A percentile compares a stretch with the other conserved stretches of the same genome.
Conservation (phyloP, 148 eudicot genomes). For the Silene uniflora region DNA sequence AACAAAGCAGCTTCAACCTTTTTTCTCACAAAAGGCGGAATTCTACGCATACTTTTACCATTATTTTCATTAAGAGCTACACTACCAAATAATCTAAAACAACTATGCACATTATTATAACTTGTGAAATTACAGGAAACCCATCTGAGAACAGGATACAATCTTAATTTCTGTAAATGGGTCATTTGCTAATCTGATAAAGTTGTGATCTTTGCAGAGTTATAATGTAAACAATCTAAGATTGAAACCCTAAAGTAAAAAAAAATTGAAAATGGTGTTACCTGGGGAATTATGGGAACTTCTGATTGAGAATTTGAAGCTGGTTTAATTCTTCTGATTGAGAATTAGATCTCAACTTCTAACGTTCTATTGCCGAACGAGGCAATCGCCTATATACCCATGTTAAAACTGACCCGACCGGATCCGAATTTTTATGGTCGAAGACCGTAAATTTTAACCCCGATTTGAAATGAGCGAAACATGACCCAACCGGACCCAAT, state of each 20-base stretch:
- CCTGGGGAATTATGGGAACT: constrained; percentile 9
- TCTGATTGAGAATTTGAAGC: too few species aligned
- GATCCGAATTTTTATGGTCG: too few species aligned
- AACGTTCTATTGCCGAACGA: too few species aligned
- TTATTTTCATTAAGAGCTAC: not conserved
- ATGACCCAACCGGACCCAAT: too few species aligned
- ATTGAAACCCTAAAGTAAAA: not conserved
- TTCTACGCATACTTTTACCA: not conserved
- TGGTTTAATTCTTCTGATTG: too few species aligned
- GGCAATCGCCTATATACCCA: too few species aligned
- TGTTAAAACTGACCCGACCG: too few species aligned
- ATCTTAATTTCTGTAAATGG: constrained; percentile 37
- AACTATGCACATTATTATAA: too few species aligned
- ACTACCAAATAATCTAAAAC: constrained; percentile 35
- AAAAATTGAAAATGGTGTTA: constrained; percentile 11
- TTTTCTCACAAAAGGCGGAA: constrained; percentile 14
- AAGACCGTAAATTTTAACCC: too few species aligned
- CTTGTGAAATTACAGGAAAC: constrained; percentile 30
- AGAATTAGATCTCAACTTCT: too few species aligned
- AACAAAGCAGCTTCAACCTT: constrained; percentile 62
- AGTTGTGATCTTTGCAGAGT: not conserved
- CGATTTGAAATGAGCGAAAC: too few species aligned
- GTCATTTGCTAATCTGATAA: constrained; percentile 26
- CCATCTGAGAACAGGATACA: constrained; percentile 26
- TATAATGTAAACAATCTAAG: not conserved